Evolutionary conservation across 2,329 filamentous ascomycete species (phyloP), one percentile per base, ranked within the genome.

Genomic region (Trichoderma harzianum): DNA sequence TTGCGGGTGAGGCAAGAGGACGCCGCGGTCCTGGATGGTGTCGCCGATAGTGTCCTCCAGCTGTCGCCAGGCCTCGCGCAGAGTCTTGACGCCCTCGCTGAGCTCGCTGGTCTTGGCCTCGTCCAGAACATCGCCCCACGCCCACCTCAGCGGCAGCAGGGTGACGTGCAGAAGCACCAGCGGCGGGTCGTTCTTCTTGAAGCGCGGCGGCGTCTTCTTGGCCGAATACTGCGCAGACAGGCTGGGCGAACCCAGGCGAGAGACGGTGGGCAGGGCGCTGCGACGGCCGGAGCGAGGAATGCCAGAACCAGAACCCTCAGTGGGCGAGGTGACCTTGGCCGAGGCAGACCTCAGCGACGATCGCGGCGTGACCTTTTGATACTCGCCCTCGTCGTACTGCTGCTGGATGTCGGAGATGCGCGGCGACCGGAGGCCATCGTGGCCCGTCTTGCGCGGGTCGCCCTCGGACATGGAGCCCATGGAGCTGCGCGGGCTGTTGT

Each of bases 111-210:
- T 78, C 30, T 78, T 79, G 7, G 80, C 81, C n/a, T 76, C 81
- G 55, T 88, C 84, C 32, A 91, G 79, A 10, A 90, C 80, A 28
- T 87, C 84, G 1, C 84, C 87, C 85, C 91, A 94, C 1, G 86
- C 84, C 84, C 91, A 89, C 53, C 89, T 85, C 11, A 93, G 84
- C 0, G 93, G 92, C 6, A 96, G 83, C 0, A 95, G 84, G 0
- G 92, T 95, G 43, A 93, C 90, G 76, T 96, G 93, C 5, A 96
- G 84, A 61, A 96, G 84, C 1, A 96, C 92, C 2, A 96, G 85
- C 3, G 93, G 93, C 63, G 88, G 88, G 69, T 86, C 86, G 74
- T 84, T 84, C 34, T 81, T 78, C 80, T 86, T 88, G 78, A 91
- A 88, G 7, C 90, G 83, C 24, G 87, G 84, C 1, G 89, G 86